These are phyloP conservation scores for Desmodesmus armatus DNA, from an alignment of 139 green algal genomes.

Conservation along the genomic window DNA sequence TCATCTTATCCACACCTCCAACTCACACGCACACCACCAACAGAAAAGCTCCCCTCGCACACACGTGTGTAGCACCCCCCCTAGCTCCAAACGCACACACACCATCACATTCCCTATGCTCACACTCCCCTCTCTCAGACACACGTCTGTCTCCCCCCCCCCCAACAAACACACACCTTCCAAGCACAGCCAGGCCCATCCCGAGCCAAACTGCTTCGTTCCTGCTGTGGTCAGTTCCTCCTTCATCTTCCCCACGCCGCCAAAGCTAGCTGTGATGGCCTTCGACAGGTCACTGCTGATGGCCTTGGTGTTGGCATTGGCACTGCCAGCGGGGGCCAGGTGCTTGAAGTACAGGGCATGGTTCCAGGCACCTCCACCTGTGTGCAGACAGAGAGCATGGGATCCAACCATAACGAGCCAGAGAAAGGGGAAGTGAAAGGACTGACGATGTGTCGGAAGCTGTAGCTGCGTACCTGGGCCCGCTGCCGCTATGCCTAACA, in stretches of 20 bases:
- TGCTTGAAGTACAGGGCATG: slow-evolving; percentile 21
- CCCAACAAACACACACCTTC: neutral
- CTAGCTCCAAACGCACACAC: no score
- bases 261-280: slow-evolving; percentile 78
- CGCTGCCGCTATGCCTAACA: no score
- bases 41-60: no score
- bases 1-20: slow-evolving; percentile 79
- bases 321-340: neutral
- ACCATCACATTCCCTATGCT: no score
- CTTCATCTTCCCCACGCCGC: slow-evolving; percentile 81
- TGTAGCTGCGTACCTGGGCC: no score
- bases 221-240: slow-evolving; percentile 81
- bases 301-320: neutral
- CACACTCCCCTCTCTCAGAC: no score
- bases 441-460: no score
- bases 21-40: no score
- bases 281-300: slow-evolving; percentile 56
- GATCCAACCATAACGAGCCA: neutral
- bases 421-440: neutral
- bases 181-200: slow-evolving; percentile 87
- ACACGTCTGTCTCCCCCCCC: no score
- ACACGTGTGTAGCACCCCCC: no score
- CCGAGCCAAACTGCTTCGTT: slow-evolving; percentile 77
- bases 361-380: slow-evolving; percentile 35
- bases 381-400: no score